Percentiles rank a stretch among this genome's conserved stretches.
These are phyloP conservation scores for Aurantiochytrium sp. DNA, from an alignment of 108 stramenopile species.

Conservation along the genomic window DNA sequence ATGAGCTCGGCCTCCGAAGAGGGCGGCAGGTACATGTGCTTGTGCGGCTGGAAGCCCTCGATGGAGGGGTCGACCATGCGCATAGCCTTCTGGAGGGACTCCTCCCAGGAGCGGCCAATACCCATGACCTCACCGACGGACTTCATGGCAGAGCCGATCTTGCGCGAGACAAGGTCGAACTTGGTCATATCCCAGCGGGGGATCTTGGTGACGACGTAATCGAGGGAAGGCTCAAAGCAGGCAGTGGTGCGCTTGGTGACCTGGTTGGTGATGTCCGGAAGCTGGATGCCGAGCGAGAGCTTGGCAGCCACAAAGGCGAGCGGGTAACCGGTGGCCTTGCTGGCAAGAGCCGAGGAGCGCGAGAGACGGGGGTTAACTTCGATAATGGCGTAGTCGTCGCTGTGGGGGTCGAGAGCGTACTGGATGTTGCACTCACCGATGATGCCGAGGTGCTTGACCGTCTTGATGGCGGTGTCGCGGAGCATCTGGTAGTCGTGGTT, in stretches of 20 bases:
- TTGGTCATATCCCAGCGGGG: slow-evolving; percentile 97
- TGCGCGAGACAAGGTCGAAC: slow-evolving; percentile 74
- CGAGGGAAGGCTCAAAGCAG: slow-evolving; percentile 93
- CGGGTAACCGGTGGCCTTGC: slow-evolving; percentile 97
- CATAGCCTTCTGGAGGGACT: slow-evolving; percentile 91
- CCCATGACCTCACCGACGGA: slow-evolving; percentile 98
- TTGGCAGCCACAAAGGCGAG: slow-evolving; percentile 96
- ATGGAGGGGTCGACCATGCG: slow-evolving; percentile 91
- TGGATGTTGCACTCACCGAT: slow-evolving; percentile 99
- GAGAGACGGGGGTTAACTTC: slow-evolving; percentile 96
- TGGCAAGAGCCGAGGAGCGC: slow-evolving; percentile 91
- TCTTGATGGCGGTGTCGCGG: slow-evolving; percentile 86
- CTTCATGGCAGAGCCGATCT: slow-evolving; percentile 94
- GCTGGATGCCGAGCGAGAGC: slow-evolving; percentile 77
- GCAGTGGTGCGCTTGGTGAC: slow-evolving; percentile 89
- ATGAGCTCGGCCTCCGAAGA: slow-evolving; percentile 57
- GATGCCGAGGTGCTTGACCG: slow-evolving; percentile 90
- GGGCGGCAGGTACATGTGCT: slow-evolving; percentile 38
- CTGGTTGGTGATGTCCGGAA: slow-evolving; percentile 84
- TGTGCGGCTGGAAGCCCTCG: slow-evolving; percentile 58
- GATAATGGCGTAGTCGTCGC: slow-evolving; percentile 88
- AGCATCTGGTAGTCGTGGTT: slow-evolving; percentile 98
- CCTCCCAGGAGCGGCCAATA: slow-evolving; percentile 93
- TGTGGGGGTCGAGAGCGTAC: slow-evolving; percentile 90
- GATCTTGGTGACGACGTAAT: slow-evolving; percentile 94